Conservation (phyloP, 2,329 filamentous ascomycete genomes). For the Diplocarpon rosae region DNA sequence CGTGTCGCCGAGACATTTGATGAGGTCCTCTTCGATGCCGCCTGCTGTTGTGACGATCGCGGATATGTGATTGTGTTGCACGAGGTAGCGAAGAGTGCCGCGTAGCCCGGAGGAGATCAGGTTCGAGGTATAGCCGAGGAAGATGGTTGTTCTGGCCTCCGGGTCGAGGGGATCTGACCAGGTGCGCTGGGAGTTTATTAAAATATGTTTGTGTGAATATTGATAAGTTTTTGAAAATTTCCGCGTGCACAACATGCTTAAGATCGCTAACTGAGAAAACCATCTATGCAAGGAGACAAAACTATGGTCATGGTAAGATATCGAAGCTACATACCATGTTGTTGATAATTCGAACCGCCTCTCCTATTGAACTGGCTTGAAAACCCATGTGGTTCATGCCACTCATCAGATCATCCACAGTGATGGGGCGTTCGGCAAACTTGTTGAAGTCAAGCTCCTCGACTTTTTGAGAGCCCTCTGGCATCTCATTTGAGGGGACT, state of each 20-base stretch:
- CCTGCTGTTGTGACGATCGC: slow-evolving; percentile 92
- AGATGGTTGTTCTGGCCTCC: slow-evolving; percentile 75
- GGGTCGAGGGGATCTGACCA: slow-evolving; percentile 76
- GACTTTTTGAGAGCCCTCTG: slow-evolving; percentile 67
- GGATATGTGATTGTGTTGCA: slow-evolving; percentile 84
- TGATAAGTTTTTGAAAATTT: slow-evolving; percentile 1
- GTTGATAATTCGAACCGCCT: slow-evolving; percentile 86
- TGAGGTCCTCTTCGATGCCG: slow-evolving; percentile 93
- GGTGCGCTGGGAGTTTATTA: slow-evolving; percentile 42
- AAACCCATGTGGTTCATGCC: slow-evolving; percentile 83
- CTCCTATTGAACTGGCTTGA: slow-evolving; percentile 68
- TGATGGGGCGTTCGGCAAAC: slow-evolving; percentile 62
- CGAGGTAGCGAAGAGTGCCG: slow-evolving; percentile 83
- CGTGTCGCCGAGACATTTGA: slow-evolving; percentile 92
- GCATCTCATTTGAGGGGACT: slow-evolving; percentile 72
- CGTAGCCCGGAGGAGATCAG: slow-evolving; percentile 92
- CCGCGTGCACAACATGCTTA: no score
- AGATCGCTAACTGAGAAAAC: no score
- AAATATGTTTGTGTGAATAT: neutral
- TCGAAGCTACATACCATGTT: slow-evolving; percentile 60
- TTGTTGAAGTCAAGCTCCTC: slow-evolving; percentile 88
- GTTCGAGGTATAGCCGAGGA: slow-evolving; percentile 95
- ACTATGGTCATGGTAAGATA: neutral
- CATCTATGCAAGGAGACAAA: slow-evolving; percentile 13
- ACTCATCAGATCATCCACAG: slow-evolving; percentile 71